Base-by-base conservation (phyloP, 345 rosid species). In the Camelina hispida region DNA sequence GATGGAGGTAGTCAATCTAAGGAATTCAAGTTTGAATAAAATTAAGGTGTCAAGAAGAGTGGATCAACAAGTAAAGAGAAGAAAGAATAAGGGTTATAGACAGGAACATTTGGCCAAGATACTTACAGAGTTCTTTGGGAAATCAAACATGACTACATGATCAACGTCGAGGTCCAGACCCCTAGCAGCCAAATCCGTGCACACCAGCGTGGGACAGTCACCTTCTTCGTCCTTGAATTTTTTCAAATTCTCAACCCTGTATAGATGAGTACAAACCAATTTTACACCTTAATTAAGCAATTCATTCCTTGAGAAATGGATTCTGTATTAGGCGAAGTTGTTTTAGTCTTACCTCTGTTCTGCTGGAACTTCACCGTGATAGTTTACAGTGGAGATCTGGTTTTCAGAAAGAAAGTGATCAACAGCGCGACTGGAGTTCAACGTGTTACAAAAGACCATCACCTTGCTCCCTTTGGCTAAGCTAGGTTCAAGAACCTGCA, bases 281-380 rank as follows among this genome's bases (percentile, higher is more conserved):
- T 56, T 69, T 46, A 55, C 37, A 51, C 17, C 35, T 63, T 23
- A 1, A 4, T 17, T 53, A 63, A 57, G 59, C 22, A 38, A 38
- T 50, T 42, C 0, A 4, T 17, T 22, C 12, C 18, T 65, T 20
- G 34, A 65, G 57, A 64, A 43, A 48, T 64, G 61, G 50, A 28
- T 6, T 11, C 15, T 22, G 53, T 57, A 23, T 77, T 15, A 47
- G 32, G 76, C 9, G 25, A 65, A 65, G 38, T 13, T 64, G 66
- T 63, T 58, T 46, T 20, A 56, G 18, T 37, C 85, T 71, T 63
- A 91, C 97, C 97, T 94, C 73, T 91, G 88, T 72, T 87, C 93
- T 20, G 98, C 97, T 23, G 97, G 98, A 71, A 91, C 96, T 83
- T 94, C 97, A 9, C 97, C 97, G 17, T 91, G 97, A 82, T 94